Percentiles rank a stretch among this genome's conserved stretches.
Evolutionary conservation across 2,329 filamentous ascomycete species (phyloP).

Genomic region (Diaporthe sp.): DNA sequence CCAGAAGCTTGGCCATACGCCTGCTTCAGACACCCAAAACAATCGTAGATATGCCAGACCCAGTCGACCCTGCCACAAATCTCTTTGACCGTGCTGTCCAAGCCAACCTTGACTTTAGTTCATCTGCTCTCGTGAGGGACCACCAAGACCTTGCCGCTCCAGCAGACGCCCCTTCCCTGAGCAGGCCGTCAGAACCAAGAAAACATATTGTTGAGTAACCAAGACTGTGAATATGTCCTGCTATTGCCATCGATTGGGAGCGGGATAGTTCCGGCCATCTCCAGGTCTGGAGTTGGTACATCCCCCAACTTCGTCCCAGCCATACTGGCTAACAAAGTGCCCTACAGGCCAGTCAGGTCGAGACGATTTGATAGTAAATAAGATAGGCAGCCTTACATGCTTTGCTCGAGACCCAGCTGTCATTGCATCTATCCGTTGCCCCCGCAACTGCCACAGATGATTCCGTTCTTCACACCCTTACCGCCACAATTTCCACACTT

Average conservation of each 20-base stretch:
- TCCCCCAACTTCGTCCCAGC: not conserved
- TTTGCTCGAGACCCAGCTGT: not conserved
- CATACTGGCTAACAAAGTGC: not conserved
- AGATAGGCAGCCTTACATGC: not conserved
- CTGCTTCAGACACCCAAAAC: not conserved
- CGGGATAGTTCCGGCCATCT: not conserved
- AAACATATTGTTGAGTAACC: not conserved
- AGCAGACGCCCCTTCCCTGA: not conserved
- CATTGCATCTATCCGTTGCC: not conserved
- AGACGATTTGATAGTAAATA: not conserved
- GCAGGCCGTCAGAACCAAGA: not conserved
- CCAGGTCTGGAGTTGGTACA: not conserved
- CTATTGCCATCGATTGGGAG: not conserved
- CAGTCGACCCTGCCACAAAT: not conserved
- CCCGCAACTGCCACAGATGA: not conserved
- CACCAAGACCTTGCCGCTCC: not conserved
- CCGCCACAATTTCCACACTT: not conserved
- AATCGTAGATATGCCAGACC: not conserved
- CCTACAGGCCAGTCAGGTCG: not conserved
- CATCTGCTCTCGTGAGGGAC: not conserved
- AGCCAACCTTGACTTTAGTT: not conserved
- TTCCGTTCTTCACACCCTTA: not conserved
- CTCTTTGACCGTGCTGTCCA: not conserved
- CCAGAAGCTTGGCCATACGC: not conserved
- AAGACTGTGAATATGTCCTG: not conserved